Evolutionary conservation across 805 yeast genomes (phyloP).

Genomic region (Pichia thaimueangensis): DNA sequence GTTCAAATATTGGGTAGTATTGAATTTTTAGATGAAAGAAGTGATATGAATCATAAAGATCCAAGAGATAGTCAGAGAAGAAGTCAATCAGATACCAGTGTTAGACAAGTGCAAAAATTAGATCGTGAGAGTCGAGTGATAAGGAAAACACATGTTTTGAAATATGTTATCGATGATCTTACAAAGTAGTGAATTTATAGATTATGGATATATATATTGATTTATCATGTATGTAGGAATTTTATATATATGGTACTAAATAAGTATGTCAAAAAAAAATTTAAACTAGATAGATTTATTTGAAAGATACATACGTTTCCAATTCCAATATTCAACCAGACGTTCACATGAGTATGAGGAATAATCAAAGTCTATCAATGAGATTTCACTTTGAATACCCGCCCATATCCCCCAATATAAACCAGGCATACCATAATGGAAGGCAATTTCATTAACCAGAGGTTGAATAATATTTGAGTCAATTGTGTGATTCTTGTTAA

Average conservation of each 20-base stretch:
- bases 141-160: slow-evolving; percentile 5
- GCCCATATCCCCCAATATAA: slow-evolving; percentile 86
- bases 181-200: neutral
- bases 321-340: slow-evolving; percentile 60
- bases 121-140: slow-evolving; percentile 5
- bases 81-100: neutral
- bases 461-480: slow-evolving; percentile 27
- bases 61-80: too few relatives aligned
- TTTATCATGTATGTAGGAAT: too few relatives aligned
- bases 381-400: slow-evolving; percentile 61
- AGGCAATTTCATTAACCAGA: slow-evolving; percentile 48
- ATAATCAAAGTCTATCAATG: slow-evolving; percentile 69
- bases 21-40: slow-evolving; percentile 2
- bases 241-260: too few relatives aligned
- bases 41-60: too few relatives aligned
- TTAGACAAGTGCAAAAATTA: neutral
- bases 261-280: too few relatives aligned
- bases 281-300: too few relatives aligned
- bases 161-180: slow-evolving; percentile 8
- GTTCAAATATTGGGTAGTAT: slow-evolving; percentile 16
- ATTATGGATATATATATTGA: too few relatives aligned
- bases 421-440: slow-evolving; percentile 74
- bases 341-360: slow-evolving; percentile 52
- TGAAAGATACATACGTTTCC: slow-evolving; percentile 41
- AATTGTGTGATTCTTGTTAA: slow-evolving; percentile 12